Evolutionary conservation across 192 early-diverging fungal genomes (phyloP), one percentile per base, ranked within the genome.

Genomic region (Spinellus fusiger): DNA sequence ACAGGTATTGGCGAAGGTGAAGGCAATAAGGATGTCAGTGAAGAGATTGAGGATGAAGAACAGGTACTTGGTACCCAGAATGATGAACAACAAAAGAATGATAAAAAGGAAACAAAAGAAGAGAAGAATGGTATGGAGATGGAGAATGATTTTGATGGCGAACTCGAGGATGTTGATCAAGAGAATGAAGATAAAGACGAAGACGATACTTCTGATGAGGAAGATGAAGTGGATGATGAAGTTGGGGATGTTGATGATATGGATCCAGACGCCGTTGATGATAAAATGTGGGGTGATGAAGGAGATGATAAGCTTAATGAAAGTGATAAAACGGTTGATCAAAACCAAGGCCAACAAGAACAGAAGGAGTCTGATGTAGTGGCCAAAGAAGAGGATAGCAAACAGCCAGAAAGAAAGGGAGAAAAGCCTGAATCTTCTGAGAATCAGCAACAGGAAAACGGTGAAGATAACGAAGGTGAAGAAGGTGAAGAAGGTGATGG

Each of bases 221-320:
- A 86, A 26, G 74, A 84, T 6, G 84, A 92, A 22, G 66, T 79
- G 66, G 91, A 94, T 55, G 93, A 98, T 76, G 86, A 93, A 65
- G 87, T 96, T 73, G 96, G 94, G 31, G 86, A 98, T 49, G 77
- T 97, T 5, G 93, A 94, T 64, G 83, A 86, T 28, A 83, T 89
- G 60, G 87, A 91, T 55, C 89, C 90, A 1, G 87, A 94, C 54
- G 87, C 88, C 0, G 83, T 99, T 22, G 96, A 99, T 63, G 95
- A 99, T 60, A 94, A 96, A 78, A 82, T 99, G 82, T 99, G 96
- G 96, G 91, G 87, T 49, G 95, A 94, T 66, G 89, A 91, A 52
- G 77, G 79, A 28, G 76, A 77, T 18, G 76, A 84, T 33, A 69
- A 74, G 46, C 68, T 76, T 33, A 73, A 77, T n/a, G 83, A 85